Base-by-base conservation (phyloP, 352 stramenopile genomes). In the Plasmopara muralis region DNA sequence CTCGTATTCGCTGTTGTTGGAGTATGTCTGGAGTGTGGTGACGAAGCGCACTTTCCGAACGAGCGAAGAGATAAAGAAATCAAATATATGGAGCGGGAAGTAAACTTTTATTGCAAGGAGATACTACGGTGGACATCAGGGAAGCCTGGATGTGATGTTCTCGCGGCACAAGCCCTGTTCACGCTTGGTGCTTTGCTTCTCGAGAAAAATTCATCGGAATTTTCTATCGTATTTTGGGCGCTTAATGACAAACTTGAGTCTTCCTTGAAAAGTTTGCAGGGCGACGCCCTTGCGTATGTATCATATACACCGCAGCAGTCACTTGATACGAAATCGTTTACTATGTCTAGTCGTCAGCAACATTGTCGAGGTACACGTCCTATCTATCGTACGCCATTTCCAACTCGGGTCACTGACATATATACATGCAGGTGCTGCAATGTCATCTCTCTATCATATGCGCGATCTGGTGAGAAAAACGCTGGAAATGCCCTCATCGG, bases 31-130 rank as follows among this genome's bases (percentile, higher is more conserved):
- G 64, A 77, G 47, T 67, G 58, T 43, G 57, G 49, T 31, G 57
- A 67, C n/a, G 42, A 65, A n/a, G 16, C 45, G 15, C 31, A 56
- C 5, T 54, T 66, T 49, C 20, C 51, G 8, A 47, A 25, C 9
- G 40, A 58, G 16, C 50, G 47, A 38, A 35, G 33, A 2, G 45
- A 47, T 10, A 66, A 65, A 38, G 48, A 60, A 9, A 40, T 83
- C 39, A 65, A 72, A 47, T 68, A 70, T 33, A 58, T 89, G 48
- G 78, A 84, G 38, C 72, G 79, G 10, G 78, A 90, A 28, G 50
- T 85, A 10, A 70, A 87, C 7, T 89, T 85, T 63, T 93, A 86
- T 46, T 83, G 70, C 55, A 89, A 86, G 33, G 82, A 93, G 50
- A 74, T 92, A 50, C 35, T 60, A 28, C 66, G 64, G 3, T 48